A percentile compares a stretch with the other conserved stretches of the same genome.
Evolutionary conservation across 2,329 filamentous ascomycete genomes (phyloP).

Genomic region (Aspergillus vadensis): DNA sequence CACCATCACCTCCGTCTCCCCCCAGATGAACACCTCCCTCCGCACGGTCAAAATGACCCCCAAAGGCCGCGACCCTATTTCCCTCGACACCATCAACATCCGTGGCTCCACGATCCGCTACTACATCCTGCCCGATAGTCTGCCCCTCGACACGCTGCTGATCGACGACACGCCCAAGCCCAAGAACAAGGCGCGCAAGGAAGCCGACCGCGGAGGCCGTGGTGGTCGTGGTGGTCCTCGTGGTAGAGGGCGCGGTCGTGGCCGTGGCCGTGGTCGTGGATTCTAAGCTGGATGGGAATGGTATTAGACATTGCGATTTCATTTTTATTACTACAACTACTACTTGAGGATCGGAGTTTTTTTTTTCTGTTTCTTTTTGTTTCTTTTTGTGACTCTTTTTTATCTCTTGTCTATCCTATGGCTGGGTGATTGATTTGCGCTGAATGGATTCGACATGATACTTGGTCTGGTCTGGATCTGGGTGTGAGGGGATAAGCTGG

Average conservation of each 20-base stretch:
- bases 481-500: too few species aligned
- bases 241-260: constrained; percentile 58
- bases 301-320: constrained; percentile 24
- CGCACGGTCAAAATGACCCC: constrained; percentile 96
- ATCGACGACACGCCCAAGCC: constrained; percentile 97
- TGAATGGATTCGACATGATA: too few species aligned
- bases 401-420: constrained; percentile 15
- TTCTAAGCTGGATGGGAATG: constrained; percentile 18
- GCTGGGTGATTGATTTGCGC: constrained; percentile 17
- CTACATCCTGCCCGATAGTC: constrained; percentile 91
- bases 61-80: constrained; percentile 81
- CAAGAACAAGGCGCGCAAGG: constrained; percentile 99
- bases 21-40: constrained; percentile 97
- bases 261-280: constrained; percentile 25
- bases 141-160: constrained; percentile 91
- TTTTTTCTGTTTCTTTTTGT: background rate
- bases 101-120: constrained; percentile 95
- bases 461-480: too few species aligned
- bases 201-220: constrained; percentile 59
- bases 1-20: constrained; percentile 94
- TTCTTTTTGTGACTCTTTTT: background rate
- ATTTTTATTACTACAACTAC: constrained; percentile 5
- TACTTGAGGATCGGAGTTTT: background rate
- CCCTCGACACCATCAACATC: constrained; percentile 93
- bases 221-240: constrained; percentile 53